Evolutionary conservation across 1,139 yeast species (phyloP), one percentile per base, ranked within the genome.

Genomic region (Yamadazyma sp.): DNA sequence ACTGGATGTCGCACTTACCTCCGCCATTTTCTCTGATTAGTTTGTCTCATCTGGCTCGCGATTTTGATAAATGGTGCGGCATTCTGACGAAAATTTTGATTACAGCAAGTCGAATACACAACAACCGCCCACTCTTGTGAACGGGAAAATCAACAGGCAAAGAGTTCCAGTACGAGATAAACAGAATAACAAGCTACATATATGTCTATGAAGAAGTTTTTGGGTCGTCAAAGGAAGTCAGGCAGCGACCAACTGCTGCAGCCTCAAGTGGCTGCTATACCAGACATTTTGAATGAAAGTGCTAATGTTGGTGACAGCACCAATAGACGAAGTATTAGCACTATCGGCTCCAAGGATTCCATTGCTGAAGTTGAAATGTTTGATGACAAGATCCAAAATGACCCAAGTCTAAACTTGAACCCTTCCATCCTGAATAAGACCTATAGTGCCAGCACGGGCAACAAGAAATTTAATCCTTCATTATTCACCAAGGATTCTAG

Each of bases 261-360:
- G 17, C 11, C 17, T 17, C 20, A n/a, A 15, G 14, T 31, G 5
- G 27, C 20, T 15, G 28, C 22, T 9, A 30, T 30, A 23, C 44
- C 33, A 17, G 41, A 33, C 14, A 15, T 29, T 26, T 27, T 35
- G 29, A 27, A 27, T 18, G 39, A 26, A 4, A 20, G 32, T 4
- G 9, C 34, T 9, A 11, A 22, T 16, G 11, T 33, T 33, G 10
- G 29, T 18, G 16, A 28, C n/a, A 17, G 27, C 2, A 52, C 60
- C 3, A 48, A 41, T 20, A 38, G 53, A 29, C 45, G 45, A 26
- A 63, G 66, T 44, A 52, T 55, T 17, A 51, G 56, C 25, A 61
- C 70, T 10, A 49, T 53, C 5, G 72, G 62, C 17, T 64, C 72
- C 10, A 58, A 58, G 33, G 71, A 64, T 37, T 62, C 70, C 9